These are phyloP conservation scores for Berberis vulgaris DNA, from an alignment of 164 flowering plant genomes.

Conservation along the genomic window DNA sequence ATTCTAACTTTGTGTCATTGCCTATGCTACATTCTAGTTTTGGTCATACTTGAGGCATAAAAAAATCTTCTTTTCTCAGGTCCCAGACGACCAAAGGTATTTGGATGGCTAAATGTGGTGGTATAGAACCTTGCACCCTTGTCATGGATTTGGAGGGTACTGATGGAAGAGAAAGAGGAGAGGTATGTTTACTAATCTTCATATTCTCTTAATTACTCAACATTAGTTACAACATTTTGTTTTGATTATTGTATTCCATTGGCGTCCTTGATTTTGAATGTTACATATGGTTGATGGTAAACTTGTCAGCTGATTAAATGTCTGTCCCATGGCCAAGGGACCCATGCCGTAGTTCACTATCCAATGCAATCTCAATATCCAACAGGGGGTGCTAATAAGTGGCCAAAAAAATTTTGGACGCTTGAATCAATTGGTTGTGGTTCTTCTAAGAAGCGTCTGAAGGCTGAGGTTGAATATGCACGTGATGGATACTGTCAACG, in stretches of 20 bases:
- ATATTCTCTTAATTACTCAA: neutral
- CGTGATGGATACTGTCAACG: too few relatives aligned
- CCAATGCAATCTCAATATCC: too few relatives aligned
- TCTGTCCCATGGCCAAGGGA: too few relatives aligned
- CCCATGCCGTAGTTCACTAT: too few relatives aligned
- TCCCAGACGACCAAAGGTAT: slow-evolving; percentile 95
- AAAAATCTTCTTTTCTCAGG: slow-evolving; percentile 30
- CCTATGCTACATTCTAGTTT: neutral
- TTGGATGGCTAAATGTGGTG: slow-evolving; percentile 84
- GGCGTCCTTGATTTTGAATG: neutral
- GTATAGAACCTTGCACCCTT: slow-evolving; percentile 81
- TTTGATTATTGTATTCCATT: neutral
- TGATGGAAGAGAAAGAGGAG: slow-evolving; percentile 98
- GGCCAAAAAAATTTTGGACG: too few relatives aligned
- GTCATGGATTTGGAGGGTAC: slow-evolving; percentile 99
- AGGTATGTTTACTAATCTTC: slow-evolving; percentile 39
- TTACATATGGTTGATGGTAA: neutral
- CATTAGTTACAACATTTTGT: neutral
- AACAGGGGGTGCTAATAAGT: too few relatives aligned
- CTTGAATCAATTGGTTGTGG: too few relatives aligned
- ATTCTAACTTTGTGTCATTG: neutral
- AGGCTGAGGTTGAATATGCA: too few relatives aligned
- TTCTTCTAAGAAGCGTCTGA: too few relatives aligned
- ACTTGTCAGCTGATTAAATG: too few relatives aligned
- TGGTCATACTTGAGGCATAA: neutral